These are phyloP conservation scores for Phytophthora chlamydospora DNA, from an alignment of 352 stramenopile species.

Conservation along the genomic window DNA sequence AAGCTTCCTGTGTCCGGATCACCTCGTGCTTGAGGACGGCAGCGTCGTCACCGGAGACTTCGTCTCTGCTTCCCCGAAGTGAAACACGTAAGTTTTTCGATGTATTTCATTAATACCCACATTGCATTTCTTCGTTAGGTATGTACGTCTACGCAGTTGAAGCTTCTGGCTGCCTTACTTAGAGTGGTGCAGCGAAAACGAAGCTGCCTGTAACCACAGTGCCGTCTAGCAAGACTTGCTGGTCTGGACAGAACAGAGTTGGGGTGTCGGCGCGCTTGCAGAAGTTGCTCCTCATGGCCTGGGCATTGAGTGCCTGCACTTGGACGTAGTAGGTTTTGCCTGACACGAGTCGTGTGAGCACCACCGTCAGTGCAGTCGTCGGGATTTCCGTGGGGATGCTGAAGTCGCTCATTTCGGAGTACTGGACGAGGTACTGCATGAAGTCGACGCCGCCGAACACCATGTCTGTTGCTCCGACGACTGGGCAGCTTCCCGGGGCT, in stretches of 20 bases:
- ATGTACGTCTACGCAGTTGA: background rate
- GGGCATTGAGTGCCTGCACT: slow-evolving; percentile 80
- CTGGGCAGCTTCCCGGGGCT: slow-evolving; percentile 55
- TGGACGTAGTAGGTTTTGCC: slow-evolving; percentile 81
- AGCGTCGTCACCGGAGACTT: slow-evolving; percentile 62
- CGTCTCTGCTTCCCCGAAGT: slow-evolving; percentile 49
- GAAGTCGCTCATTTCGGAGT: slow-evolving; percentile 73
- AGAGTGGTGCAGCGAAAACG: slow-evolving; percentile 48
- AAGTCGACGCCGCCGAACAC: slow-evolving; percentile 91
- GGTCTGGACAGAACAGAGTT: slow-evolving; percentile 75
- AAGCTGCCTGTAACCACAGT: slow-evolving; percentile 59
- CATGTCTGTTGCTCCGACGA: slow-evolving; percentile 79
- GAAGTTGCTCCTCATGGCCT: slow-evolving; percentile 66
- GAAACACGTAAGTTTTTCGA: background rate
- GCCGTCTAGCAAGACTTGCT: slow-evolving; percentile 65
- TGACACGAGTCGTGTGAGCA: slow-evolving; percentile 73
- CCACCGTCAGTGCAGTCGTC: slow-evolving; percentile 41
- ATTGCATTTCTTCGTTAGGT: background rate
- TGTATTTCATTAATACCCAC: too few species aligned
- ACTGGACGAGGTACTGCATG: slow-evolving; percentile 94
- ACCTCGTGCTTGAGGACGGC: slow-evolving; percentile 68
- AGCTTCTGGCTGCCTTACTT: background rate
- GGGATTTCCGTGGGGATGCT: slow-evolving; percentile 69
- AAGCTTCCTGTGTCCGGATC: slow-evolving; percentile 73
- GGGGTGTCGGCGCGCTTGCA: slow-evolving; percentile 60